Evolutionary conservation across 2,329 filamentous ascomycete genomes (phyloP).

Genomic region (Fusarium pilosicola): DNA sequence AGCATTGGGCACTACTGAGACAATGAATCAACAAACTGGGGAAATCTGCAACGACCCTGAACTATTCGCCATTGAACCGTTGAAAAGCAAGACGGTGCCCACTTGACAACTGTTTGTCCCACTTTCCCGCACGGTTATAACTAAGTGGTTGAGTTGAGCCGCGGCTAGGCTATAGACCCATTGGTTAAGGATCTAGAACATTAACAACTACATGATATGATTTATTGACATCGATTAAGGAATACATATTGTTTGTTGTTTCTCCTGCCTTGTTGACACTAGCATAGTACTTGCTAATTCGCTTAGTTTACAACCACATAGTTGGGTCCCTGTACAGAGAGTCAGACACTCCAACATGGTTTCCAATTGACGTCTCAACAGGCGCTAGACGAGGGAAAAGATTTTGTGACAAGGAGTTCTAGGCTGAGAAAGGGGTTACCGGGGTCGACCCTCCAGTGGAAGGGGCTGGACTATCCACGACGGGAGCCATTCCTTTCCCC

Average conservation of each 20-base stretch:
- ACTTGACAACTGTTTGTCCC: constrained; percentile 26
- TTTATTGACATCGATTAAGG: background rate
- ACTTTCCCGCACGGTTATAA: constrained; percentile 4
- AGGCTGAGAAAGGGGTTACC: constrained; percentile 30
- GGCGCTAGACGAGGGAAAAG: constrained; percentile 23
- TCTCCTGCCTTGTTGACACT: background rate
- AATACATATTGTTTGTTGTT: background rate
- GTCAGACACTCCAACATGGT: constrained; percentile 25
- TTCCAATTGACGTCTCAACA: constrained; percentile 28
- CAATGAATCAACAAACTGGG: constrained; percentile 12
- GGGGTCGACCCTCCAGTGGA: constrained; percentile 8
- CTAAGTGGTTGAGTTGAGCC: background rate
- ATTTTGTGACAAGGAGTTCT: constrained; percentile 20
- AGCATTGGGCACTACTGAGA: background rate
- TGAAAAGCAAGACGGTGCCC: constrained; percentile 15
- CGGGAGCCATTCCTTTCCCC: constrained; percentile 13
- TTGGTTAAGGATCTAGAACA: background rate
- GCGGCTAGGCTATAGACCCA: background rate
- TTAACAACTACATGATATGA: background rate
- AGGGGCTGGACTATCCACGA: constrained; percentile 16
- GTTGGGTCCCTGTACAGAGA: constrained; percentile 5
- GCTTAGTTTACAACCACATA: background rate
- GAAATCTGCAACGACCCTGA: constrained; percentile 25
- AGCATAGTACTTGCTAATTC: background rate
- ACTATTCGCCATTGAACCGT: constrained; percentile 25